Percentiles rank a stretch among this genome's conserved stretches.
Evolutionary conservation across 257 asterid genomes (phyloP).

Genomic region (Solanum pimpinellifolium): DNA sequence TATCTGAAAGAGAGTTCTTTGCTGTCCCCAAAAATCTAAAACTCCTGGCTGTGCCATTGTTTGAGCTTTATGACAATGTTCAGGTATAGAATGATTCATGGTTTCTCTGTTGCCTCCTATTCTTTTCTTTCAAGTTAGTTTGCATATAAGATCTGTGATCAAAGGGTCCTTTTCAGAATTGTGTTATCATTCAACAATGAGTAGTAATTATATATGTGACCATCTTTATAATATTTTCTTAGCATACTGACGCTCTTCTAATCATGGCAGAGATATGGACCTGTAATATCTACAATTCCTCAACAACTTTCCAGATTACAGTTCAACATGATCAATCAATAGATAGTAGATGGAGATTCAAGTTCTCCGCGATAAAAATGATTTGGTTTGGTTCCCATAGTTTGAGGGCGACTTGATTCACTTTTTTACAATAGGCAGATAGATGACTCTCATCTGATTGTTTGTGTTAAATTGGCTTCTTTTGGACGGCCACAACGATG

Average conservation of each 20-base stretch:
- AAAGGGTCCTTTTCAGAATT: not conserved
- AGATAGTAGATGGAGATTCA: conserved; percentile 3
- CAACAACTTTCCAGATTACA: conserved; percentile 95
- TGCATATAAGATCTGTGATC: not conserved
- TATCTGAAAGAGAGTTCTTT: conserved; percentile 80
- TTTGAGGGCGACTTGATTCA: not conserved
- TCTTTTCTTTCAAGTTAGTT: not conserved
- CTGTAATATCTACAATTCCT: conserved; percentile 89
- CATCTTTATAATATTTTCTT: not conserved
- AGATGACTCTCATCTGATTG: not conserved
- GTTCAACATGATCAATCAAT: conserved; percentile 85
- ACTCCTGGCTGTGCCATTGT: conserved; percentile 94
- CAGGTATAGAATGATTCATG: conserved; percentile 34
- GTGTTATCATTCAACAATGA: not conserved
- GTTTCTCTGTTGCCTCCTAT: not conserved
- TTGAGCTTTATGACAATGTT: conserved; percentile 95
- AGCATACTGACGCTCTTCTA: not conserved
- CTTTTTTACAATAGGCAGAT: not conserved
- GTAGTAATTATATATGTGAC: not conserved
- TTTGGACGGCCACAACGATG: not conserved
- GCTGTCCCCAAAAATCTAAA: conserved; percentile 94
- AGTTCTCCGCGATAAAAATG: not conserved
- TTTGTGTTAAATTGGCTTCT: not conserved
- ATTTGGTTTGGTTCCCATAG: not conserved
- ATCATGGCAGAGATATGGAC: conserved; percentile 76